These are phyloP conservation scores for Thermomyces lanuginosus DNA, from an alignment of 2,329 filamentous ascomycete genomes.

Conservation along the genomic window DNA sequence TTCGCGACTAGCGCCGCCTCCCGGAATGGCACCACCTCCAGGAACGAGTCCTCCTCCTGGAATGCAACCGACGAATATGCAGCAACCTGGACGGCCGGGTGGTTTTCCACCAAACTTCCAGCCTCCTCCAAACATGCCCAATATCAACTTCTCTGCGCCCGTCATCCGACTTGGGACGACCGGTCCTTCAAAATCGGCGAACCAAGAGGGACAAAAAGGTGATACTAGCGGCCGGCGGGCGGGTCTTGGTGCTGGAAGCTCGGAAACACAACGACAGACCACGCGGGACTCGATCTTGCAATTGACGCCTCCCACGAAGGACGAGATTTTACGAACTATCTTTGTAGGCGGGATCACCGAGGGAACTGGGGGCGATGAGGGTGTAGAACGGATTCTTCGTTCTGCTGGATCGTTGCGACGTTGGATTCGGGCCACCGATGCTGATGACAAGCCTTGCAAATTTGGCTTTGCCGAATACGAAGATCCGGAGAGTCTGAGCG, in stretches of 20 bases:
- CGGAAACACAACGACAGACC: constrained; percentile 51
- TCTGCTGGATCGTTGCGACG: constrained; percentile 64
- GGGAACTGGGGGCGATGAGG: constrained; percentile 58
- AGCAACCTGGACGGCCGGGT: constrained; percentile 64
- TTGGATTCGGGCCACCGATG: constrained; percentile 66
- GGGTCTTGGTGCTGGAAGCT: constrained; percentile 44
- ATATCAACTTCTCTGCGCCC: constrained; percentile 95
- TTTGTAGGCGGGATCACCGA: constrained; percentile 78
- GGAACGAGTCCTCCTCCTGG: constrained; percentile 65
- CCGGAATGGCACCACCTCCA: constrained; percentile 63
- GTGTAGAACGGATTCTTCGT: constrained; percentile 59
- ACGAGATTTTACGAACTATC: constrained; percentile 82
- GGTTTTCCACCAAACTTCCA: constrained; percentile 72
- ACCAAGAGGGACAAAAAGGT: constrained; percentile 27
- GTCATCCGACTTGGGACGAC: constrained; percentile 84
- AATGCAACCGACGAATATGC: constrained; percentile 55
- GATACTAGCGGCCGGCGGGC: constrained; percentile 33
- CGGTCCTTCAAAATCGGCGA: constrained; percentile 43
- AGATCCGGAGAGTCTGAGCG: constrained; percentile 71
- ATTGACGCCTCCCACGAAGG: constrained; percentile 64
- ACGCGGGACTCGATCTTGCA: constrained; percentile 53
- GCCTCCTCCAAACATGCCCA: constrained; percentile 78
- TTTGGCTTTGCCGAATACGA: constrained; percentile 97
- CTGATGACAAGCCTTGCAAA: constrained; percentile 64
- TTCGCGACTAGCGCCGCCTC: constrained; percentile 57